Evolutionary conservation across 2,329 filamentous ascomycete species (phyloP), one percentile per base, ranked within the genome.

Genomic region (Colletotrichum zoysiae): DNA sequence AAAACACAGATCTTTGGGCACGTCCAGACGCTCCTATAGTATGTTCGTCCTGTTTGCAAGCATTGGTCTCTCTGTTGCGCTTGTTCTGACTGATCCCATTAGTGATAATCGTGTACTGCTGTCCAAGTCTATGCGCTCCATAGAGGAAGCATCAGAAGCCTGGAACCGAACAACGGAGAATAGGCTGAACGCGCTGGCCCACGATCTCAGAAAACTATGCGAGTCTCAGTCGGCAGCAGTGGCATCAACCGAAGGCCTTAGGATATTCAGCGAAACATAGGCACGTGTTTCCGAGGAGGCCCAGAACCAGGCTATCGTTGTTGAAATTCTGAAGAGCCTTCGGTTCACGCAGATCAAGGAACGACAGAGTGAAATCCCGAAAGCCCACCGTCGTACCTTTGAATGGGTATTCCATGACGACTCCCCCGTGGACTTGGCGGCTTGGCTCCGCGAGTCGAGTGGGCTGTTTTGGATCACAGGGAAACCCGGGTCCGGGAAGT

Each of bases 401-500:
- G 76, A 82, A 44, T 83, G 82, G 82, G 78, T 82, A 1, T 83
- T 82, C 50, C 70, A 76, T 4, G 60, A 71, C 3, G 65, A 74
- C 9, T 68, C 71, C 23, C 65, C 67, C 1, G 11, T n/a, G 0
- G 2, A 7, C 23, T 78, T 82, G 55, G 73, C 69, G 2, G 61
- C 73, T 0, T 82, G 81, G 80, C 73, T 82, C 0, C 58, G 73
- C 0, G 61, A 71, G 0, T 61, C 76, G 5, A 76, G 76, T 6
- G 75, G 76, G 1, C 76, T 80, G 0, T 82, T 81, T 62, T 82
- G 80, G 82, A 78, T 84, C 48, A 82, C 78, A 1, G 82, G 82
- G 2, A 83, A 85, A 44, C 81, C 84, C 3, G 85, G 85, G 0
- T 83, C 82, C 0, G 85, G 85, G 0, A 86, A 86, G 71, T 85